Base-by-base conservation (phyloP, 2,329 filamentous ascomycete genomes). In the Alternaria panax region DNA sequence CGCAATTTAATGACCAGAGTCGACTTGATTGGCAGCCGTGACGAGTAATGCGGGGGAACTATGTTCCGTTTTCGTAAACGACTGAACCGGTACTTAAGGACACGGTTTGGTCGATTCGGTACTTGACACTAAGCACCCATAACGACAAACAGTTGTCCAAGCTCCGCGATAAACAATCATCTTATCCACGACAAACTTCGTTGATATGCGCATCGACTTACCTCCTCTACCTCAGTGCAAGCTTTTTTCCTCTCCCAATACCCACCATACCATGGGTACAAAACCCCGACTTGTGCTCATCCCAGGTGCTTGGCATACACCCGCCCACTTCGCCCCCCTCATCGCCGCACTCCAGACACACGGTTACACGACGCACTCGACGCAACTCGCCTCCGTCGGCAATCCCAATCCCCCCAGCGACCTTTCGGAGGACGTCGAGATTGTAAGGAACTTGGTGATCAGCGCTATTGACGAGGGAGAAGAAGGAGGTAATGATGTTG, bases 401-500 rank as follows among this genome's bases (percentile, higher is more conserved):
- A 38, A 38, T 7, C 36, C 36, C 14, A 18, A 38, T 2, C 36
- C 36, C 1, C 36, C 36, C 7, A 8, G 8, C 2, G 36, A 38
- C 11, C n/a, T 20, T 4, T 20, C 36, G 9, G 7, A 38, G 20
- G 36, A 38, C n/a, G 20, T 38, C 36, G 8, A n/a, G 4, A 16
- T 38, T 8, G 16, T 38, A 2, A n/a, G 36, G n/a, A 14, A 12
- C 4, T 16, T 36, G 3, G 60, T 81, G 20, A 64, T 75, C 14
- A 51, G 64, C 5, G 75, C 81, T 5, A 78, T 81, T n/a, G 32
- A 14, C 8, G 75, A 16, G 60, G 67, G 3, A 77, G 77, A 16
- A 12, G 75, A 16, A 60, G 67, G 3, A 77, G 77, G 16, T 9
- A 79, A 80, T 45, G 72, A 82, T 27, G 75, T 84, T 14, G 64